A percentile compares a stretch with the other conserved stretches of the same genome.
These are phyloP conservation scores for Ustilago loliicola DNA, from an alignment of 1,284 basidiomycete genomes.

Conservation along the genomic window DNA sequence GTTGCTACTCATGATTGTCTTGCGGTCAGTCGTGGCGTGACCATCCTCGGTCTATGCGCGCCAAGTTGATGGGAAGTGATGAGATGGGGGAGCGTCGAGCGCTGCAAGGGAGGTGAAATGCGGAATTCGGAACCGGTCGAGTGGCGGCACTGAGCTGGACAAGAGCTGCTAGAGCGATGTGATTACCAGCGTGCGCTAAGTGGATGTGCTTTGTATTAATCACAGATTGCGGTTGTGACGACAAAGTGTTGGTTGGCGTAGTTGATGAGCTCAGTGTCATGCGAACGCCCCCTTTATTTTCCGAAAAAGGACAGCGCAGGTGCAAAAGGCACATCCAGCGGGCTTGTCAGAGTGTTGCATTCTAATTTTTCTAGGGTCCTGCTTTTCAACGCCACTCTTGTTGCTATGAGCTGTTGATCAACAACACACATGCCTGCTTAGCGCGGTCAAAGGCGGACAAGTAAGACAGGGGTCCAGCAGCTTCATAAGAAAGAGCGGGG, in stretches of 20 bases:
- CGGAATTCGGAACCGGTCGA: background rate
- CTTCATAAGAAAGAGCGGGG: background rate
- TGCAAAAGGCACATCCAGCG: background rate
- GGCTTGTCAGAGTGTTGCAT: background rate
- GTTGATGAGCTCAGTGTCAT: background rate
- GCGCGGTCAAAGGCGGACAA: background rate
- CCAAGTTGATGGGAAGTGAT: constrained; percentile 5
- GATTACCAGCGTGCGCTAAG: background rate
- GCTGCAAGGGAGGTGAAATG: background rate
- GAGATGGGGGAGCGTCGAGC: background rate
- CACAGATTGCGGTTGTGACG: background rate
- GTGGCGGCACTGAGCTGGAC: background rate
- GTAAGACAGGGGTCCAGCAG: constrained; percentile 9
- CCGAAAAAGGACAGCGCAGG: background rate
- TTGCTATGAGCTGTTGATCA: background rate
- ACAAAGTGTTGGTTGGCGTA: background rate
- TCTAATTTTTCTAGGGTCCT: background rate
- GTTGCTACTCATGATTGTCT: constrained; percentile 6
- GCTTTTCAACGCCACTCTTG: background rate
- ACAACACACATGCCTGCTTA: background rate
- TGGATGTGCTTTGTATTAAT: background rate
- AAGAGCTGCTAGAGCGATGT: background rate
- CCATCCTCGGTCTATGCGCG: constrained; percentile 8
- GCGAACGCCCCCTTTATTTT: background rate
- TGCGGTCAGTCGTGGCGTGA: background rate